Conservation (phyloP, 805 yeast genomes). For the Lachancea lanzarotensis region DNA sequence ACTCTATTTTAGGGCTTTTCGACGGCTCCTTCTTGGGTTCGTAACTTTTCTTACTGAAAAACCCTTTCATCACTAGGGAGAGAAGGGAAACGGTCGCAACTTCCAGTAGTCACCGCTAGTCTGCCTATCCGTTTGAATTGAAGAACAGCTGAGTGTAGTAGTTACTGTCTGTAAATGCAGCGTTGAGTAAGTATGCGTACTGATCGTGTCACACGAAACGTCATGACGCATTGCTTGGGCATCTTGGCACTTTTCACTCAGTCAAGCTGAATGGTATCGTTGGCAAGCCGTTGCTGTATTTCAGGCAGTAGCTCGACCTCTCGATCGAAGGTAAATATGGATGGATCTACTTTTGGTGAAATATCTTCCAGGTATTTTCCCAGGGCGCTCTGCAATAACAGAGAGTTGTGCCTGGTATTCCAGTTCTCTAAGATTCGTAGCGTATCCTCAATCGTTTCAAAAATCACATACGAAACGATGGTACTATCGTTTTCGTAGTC, state of each 20-base stretch:
- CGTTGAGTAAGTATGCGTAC: neutral
- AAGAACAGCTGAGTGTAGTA: too few relatives aligned
- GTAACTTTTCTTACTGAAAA: constrained; percentile 20
- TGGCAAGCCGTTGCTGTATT: neutral
- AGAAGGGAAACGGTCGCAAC: neutral
- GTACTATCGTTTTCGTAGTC: constrained; percentile 8
- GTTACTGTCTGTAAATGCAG: neutral
- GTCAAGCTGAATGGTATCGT: neutral
- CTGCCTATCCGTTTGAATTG: too few relatives aligned
- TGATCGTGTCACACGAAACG: neutral
- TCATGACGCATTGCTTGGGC: neutral
- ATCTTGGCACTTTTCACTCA: neutral
- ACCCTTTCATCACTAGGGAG: constrained; percentile 21
- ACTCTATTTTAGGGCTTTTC: constrained; percentile 18
- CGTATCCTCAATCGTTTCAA: constrained; percentile 11
- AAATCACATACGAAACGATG: constrained; percentile 17
- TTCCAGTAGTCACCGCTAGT: too few relatives aligned
- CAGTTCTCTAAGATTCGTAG: constrained; percentile 10
- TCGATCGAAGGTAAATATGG: constrained; percentile 3
- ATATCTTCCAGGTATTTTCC: constrained; percentile 4
- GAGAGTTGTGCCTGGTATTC: neutral
- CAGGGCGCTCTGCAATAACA: neutral
- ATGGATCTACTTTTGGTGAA: constrained; percentile 1
- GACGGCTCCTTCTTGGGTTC: constrained; percentile 9
- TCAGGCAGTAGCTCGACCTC: neutral